Evolutionary conservation across 1,139 yeast genomes (phyloP), one percentile per base, ranked within the genome.

Genomic region (Taphrina flavorubra): DNA sequence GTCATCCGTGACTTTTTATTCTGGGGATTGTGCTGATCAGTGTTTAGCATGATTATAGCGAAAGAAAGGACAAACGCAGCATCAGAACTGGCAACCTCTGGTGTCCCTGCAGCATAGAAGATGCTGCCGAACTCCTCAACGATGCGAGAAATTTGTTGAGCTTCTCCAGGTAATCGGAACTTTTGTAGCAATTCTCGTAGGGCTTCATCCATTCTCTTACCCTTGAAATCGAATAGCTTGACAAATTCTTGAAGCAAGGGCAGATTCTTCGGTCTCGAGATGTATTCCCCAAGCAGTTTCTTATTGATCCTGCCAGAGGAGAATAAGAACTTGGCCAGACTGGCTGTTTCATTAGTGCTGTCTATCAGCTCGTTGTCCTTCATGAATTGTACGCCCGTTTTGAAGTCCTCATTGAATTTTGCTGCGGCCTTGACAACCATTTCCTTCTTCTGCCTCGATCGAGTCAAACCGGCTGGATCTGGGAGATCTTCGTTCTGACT

Each of bases 101-200:
- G 73, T 6, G 76, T 73, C 56, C 76, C 74, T 6, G 74, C 74
- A 20, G 74, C 79, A 64, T 79, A 89, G 78, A 91, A 95, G 72
- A 89, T 85, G 60, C 86, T 87, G 5, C 97, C 92, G 79, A 95
- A 94, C 25, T 86, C 82, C 75, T 92, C 97, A 55, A 95, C 90
- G 20, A 94, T 85, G 75, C 97, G 84, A 77, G 92, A 98, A 77
- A 95, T 94, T 77, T 91, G 97, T 76, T 92, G 98, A 0, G 97
- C 88, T 78, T 95, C 99, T 65, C 99, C 99, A 0, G 99, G 99
- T 68, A 95, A 82, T 77, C 99, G 85, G 76, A 95, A 94, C 16
- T 90, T 84, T 68, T 90, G 89, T 73, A 95, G 81, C 71, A 95
- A 78, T 67, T 90, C 84, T 74, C 99, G 83, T 70, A 95, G 81